Percentiles rank a stretch among this genome's conserved stretches.
Evolutionary conservation across 768 basidiomycete species (phyloP).

Genomic region (Panus rudis): DNA sequence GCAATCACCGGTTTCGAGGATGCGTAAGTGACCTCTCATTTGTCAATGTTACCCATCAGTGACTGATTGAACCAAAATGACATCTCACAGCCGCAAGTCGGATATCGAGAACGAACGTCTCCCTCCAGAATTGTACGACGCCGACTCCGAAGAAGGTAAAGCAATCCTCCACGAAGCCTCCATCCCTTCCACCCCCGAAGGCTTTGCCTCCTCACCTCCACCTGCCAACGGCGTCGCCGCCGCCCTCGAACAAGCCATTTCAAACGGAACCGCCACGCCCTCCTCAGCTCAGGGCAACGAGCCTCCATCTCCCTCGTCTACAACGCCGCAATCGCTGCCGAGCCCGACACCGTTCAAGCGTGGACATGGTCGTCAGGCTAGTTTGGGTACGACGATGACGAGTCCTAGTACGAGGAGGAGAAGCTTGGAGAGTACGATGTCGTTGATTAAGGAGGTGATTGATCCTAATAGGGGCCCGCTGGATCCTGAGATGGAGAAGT

Average conservation of each 20-base stretch:
- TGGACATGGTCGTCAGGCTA: slow-evolving; percentile 70
- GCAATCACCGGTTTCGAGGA: slow-evolving; percentile 92
- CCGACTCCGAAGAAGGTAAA: slow-evolving; percentile 61
- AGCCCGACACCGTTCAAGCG: slow-evolving; percentile 49
- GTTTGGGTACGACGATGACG: slow-evolving; percentile 92
- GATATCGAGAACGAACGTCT: slow-evolving; percentile 99
- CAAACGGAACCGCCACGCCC: slow-evolving; percentile 9
- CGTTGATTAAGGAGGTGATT: slow-evolving; percentile 87
- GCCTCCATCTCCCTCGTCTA: slow-evolving; percentile 39
- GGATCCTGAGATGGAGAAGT: slow-evolving; percentile 22
- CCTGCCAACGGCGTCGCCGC: slow-evolving; percentile 25
- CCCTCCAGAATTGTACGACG: slow-evolving; percentile 93
- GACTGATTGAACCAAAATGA: background rate
- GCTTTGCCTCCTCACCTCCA: slow-evolving; percentile 26
- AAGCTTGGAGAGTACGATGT: slow-evolving; percentile 93
- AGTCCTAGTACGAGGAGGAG: slow-evolving; percentile 88
- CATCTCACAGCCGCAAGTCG: slow-evolving; percentile 68
- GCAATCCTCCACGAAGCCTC: slow-evolving; percentile 48
- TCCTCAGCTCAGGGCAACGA: slow-evolving; percentile 29
- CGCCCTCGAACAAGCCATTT: slow-evolving; percentile 25
- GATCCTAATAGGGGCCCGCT: slow-evolving; percentile 47
- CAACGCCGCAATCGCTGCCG: slow-evolving; percentile 34
- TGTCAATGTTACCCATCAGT: background rate
- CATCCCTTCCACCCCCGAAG: slow-evolving; percentile 50
- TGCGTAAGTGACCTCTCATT: slow-evolving; percentile 56